A percentile compares a stretch with the other conserved stretches of the same genome.
Conservation (phyloP, 352 stramenopile species). For the Blastocystis hominis region DNA sequence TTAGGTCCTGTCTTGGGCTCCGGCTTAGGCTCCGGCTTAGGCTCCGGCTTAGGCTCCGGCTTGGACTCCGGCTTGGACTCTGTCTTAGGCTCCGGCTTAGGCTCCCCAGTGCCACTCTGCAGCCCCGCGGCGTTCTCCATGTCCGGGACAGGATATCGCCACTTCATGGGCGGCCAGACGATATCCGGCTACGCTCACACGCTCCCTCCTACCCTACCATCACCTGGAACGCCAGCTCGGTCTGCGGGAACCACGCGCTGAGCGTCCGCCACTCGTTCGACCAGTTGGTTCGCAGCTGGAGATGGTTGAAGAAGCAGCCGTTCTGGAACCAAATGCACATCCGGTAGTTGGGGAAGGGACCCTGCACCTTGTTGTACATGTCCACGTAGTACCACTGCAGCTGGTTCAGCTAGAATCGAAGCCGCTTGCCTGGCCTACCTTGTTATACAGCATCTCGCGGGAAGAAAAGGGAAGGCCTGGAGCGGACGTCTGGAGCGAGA, state of each 20-base stretch:
- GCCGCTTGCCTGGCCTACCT: not conserved
- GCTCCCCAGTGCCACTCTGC: not conserved
- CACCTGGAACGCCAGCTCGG: not conserved
- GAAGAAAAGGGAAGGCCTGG: not conserved
- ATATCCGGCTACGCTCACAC: too few species aligned
- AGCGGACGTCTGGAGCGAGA: not conserved
- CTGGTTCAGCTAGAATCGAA: not conserved
- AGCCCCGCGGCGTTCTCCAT: not conserved
- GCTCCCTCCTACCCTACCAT: not conserved
- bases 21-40: not conserved
- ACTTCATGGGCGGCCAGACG: not conserved
- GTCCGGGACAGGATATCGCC: too few species aligned
- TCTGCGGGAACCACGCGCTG: not conserved
- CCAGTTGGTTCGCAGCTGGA: not conserved
- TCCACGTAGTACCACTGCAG: constrained; percentile 48
- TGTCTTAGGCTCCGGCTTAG: not conserved
- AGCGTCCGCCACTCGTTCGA: constrained; percentile 5
- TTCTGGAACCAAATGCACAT: constrained; percentile 32
- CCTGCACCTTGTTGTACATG: not conserved
- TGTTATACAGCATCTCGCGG: not conserved
- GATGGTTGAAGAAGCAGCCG: not conserved
- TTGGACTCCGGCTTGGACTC: not conserved
- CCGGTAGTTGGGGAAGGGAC: constrained; percentile 21
- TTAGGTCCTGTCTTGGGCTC: too few species aligned
- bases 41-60: not conserved